phyloP scores from a whole-genome alignment of 352 stramenopile genomes.

The Phytopythium vexans region DNA sequence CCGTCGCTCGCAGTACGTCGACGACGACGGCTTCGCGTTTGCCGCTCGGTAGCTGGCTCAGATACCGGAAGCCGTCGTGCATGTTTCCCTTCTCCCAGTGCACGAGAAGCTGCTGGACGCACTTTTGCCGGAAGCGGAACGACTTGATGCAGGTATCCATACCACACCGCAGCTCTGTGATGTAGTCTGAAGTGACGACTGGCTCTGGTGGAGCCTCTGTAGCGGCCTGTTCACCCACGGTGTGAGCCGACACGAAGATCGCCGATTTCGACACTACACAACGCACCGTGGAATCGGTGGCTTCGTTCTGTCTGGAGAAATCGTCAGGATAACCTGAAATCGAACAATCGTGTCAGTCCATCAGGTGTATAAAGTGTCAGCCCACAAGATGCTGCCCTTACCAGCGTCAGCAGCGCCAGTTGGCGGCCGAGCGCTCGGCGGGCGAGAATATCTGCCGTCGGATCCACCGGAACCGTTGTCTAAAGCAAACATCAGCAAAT shows the following conservation, averaged over 20 bases:
- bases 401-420: no score
- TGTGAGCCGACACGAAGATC: no score
- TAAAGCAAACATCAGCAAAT: neutral
- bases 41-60: slow-evolving; percentile 56
- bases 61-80: slow-evolving; percentile 66
- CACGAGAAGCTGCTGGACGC: slow-evolving; percentile 59
- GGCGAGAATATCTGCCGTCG: neutral
- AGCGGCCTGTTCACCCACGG: neutral
- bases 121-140: slow-evolving; percentile 66
- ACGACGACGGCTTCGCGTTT: slow-evolving; percentile 73
- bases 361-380: no score
- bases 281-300: no score
- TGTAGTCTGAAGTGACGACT: slow-evolving; percentile 57
- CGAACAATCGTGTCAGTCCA: no score
- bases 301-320: no score
- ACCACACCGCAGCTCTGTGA: slow-evolving; percentile 79
- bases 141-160: slow-evolving; percentile 84
- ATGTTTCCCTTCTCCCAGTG: slow-evolving; percentile 71
- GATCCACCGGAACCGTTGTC: neutral
- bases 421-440: slow-evolving; percentile 4
- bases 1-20: slow-evolving; percentile 63
- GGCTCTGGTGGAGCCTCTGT: slow-evolving; percentile 9
- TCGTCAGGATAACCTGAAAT: no score
- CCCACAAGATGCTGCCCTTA: no score
- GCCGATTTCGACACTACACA: no score